phyloP scores from a whole-genome alignment of 306 rosid genomes.

The Fagus crenata region DNA sequence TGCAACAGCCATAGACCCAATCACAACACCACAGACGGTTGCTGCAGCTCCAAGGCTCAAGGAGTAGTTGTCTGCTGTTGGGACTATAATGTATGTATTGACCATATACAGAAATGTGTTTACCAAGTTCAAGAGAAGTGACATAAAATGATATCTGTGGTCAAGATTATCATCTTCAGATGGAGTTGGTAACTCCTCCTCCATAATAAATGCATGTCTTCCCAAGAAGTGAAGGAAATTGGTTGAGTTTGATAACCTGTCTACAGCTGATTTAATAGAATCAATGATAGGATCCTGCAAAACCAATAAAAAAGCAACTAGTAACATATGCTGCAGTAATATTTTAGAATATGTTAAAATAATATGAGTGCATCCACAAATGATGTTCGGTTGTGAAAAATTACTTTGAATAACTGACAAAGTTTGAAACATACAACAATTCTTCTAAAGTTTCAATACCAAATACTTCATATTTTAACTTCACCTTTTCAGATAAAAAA shows the following conservation, averaged over 20 bases:
- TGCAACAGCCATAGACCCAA: slow-evolving; percentile 99
- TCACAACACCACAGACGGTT: slow-evolving; percentile 93
- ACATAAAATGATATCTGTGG: slow-evolving; percentile 73
- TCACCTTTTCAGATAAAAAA: neutral
- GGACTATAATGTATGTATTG: slow-evolving; percentile 95
- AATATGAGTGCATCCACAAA: neutral
- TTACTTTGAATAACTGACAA: neutral
- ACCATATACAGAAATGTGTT: slow-evolving; percentile 97
- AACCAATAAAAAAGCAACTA: slow-evolving; percentile 9
- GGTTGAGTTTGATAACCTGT: slow-evolving; percentile 80
- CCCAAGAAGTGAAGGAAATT: slow-evolving; percentile 93
- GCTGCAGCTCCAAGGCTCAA: slow-evolving; percentile 97
- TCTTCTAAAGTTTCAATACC: neutral
- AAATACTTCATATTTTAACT: neutral
- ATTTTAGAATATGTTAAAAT: neutral
- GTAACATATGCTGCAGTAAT: neutral
- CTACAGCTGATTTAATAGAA: slow-evolving; percentile 89
- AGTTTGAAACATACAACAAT: slow-evolving; percentile 1
- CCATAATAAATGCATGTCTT: slow-evolving; percentile 95
- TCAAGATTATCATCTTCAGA: slow-evolving; percentile 64
- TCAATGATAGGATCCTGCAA: slow-evolving; percentile 88
- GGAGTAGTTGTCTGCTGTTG: slow-evolving; percentile 97
- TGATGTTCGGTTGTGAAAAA: neutral
- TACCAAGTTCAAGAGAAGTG: slow-evolving; percentile 84
- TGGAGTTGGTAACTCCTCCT: slow-evolving; percentile 77